Evolutionary conservation across 768 basidiomycete genomes (phyloP).

Genomic region (Flagelloscypha sp.): DNA sequence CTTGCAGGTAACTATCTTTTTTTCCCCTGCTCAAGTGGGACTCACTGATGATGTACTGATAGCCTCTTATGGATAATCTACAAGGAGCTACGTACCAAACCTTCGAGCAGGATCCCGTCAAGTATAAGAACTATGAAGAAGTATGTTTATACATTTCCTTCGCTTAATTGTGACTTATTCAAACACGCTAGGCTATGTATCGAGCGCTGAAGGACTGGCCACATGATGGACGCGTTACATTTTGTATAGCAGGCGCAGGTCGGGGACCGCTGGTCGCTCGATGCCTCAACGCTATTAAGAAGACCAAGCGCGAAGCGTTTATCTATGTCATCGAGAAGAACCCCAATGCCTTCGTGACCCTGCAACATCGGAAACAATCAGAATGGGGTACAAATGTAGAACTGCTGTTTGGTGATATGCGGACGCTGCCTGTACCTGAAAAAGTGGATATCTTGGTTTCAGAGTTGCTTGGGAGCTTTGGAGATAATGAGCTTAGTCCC

Average conservation of each 20-base stretch:
- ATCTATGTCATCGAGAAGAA: conserved; percentile 96
- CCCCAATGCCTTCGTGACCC: conserved; percentile 86
- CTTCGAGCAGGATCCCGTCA: conserved; percentile 96
- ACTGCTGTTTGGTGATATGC: conserved; percentile 94
- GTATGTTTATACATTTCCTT: conserved; percentile 26
- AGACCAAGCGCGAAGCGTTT: conserved; percentile 50
- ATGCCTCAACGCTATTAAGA: conserved; percentile 66
- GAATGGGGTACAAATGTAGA: conserved; percentile 82
- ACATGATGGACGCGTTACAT: conserved; percentile 45
- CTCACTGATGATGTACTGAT: conserved; percentile 10
- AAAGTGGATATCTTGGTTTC: conserved; percentile 89
- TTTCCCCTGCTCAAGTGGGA: conserved; percentile 2
- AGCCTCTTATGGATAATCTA: conserved; percentile 97
- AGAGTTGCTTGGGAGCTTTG: conserved; percentile 94
- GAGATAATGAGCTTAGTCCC: conserved; percentile 96
- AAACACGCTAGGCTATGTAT: conserved; percentile 59
- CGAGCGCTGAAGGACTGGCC: conserved; percentile 71
- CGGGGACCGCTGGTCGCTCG: conserved; percentile 88
- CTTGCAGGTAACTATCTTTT: conserved; percentile 53
- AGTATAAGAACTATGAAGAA: conserved; percentile 94
- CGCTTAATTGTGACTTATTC: conserved; percentile 5
- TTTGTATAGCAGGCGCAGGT: conserved; percentile 93
- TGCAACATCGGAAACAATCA: conserved; percentile 71
- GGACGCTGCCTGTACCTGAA: conserved; percentile 73
- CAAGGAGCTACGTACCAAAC: conserved; percentile 95